Evolutionary conservation across 1,139 yeast species (phyloP).

Genomic region (Yamadazyma dushanensis): DNA sequence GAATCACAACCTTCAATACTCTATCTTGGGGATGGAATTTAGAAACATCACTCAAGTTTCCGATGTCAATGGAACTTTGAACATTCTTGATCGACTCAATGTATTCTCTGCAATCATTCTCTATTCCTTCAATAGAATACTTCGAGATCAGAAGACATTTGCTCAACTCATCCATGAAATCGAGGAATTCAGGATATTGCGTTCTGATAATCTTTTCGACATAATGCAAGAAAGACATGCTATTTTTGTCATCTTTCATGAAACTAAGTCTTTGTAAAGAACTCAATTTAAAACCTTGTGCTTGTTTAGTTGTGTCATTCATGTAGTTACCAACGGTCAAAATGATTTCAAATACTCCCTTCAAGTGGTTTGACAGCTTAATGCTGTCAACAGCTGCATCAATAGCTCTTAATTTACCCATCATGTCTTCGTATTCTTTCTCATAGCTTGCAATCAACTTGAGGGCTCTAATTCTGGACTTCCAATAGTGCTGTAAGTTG

Average conservation of each 20-base stretch:
- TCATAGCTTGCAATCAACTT: slow-evolving; percentile 60
- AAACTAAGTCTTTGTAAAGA: slow-evolving; percentile 75
- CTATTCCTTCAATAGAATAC: slow-evolving; percentile 65
- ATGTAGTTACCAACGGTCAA: slow-evolving; percentile 81
- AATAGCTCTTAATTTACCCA: slow-evolving; percentile 56
- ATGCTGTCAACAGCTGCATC: slow-evolving; percentile 67
- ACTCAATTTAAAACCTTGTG: slow-evolving; percentile 74
- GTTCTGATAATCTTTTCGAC: slow-evolving; percentile 71
- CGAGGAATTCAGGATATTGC: slow-evolving; percentile 64
- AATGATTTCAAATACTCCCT: slow-evolving; percentile 71
- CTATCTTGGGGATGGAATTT: slow-evolving; percentile 75
- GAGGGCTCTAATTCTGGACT: slow-evolving; percentile 72
- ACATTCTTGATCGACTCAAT: slow-evolving; percentile 62
- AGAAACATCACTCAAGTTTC: slow-evolving; percentile 73
- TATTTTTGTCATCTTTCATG: slow-evolving; percentile 75
- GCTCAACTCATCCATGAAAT: slow-evolving; percentile 58
- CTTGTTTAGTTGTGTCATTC: slow-evolving; percentile 80
- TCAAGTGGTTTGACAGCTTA: slow-evolving; percentile 57
- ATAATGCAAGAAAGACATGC: slow-evolving; percentile 77
- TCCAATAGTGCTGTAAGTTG: slow-evolving; percentile 79
- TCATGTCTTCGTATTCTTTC: slow-evolving; percentile 69
- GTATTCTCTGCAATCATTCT: slow-evolving; percentile 61
- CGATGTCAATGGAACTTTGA: slow-evolving; percentile 70
- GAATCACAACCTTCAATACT: slow-evolving; percentile 60
- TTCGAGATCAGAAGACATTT: slow-evolving; percentile 63